Percentiles rank a stretch among this genome's conserved stretches.
phyloP scores from a whole-genome alignment of 2,329 filamentous ascomycete species.

The Aspergillus quadricinctus region DNA sequence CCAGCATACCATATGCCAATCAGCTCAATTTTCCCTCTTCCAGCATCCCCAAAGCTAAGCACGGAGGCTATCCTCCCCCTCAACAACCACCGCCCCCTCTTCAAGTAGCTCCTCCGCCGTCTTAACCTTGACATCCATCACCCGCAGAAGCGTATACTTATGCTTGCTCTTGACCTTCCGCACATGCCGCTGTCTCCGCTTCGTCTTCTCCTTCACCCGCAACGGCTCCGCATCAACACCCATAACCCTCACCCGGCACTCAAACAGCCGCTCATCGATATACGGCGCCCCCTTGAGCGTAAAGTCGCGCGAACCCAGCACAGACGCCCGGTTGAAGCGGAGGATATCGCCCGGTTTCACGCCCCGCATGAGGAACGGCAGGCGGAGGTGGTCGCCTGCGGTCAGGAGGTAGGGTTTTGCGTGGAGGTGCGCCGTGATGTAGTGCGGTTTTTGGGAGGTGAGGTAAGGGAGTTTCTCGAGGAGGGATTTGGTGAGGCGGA shows the following conservation, averaged over 20 bases:
- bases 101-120: slow-evolving; percentile 50
- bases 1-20: neutral
- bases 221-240: slow-evolving; percentile 79
- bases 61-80: slow-evolving; percentile 15
- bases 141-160: slow-evolving; percentile 76
- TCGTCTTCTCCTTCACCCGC: slow-evolving; percentile 74
- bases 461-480: slow-evolving; percentile 43
- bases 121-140: slow-evolving; percentile 74
- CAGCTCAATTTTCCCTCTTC: neutral
- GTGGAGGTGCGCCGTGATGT: slow-evolving; percentile 46
- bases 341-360: slow-evolving; percentile 78
- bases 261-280: slow-evolving; percentile 77
- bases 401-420: slow-evolving; percentile 49
- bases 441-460: slow-evolving; percentile 42
- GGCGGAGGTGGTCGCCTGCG: slow-evolving; percentile 66
- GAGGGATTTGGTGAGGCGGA: slow-evolving; percentile 40
- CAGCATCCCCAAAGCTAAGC: no score
- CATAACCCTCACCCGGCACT: slow-evolving; percentile 78
- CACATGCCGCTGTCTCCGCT: slow-evolving; percentile 63
- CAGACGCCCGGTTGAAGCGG: slow-evolving; percentile 77
- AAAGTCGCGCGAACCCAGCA: slow-evolving; percentile 82
- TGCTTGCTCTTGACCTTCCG: slow-evolving; percentile 86
- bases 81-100: slow-evolving; percentile 38
- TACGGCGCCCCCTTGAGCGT: slow-evolving; percentile 80
- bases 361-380: slow-evolving; percentile 74